These are phyloP conservation scores for Botrytis squamosa DNA, from an alignment of 2,329 filamentous ascomycete species.

Conservation along the genomic window DNA sequence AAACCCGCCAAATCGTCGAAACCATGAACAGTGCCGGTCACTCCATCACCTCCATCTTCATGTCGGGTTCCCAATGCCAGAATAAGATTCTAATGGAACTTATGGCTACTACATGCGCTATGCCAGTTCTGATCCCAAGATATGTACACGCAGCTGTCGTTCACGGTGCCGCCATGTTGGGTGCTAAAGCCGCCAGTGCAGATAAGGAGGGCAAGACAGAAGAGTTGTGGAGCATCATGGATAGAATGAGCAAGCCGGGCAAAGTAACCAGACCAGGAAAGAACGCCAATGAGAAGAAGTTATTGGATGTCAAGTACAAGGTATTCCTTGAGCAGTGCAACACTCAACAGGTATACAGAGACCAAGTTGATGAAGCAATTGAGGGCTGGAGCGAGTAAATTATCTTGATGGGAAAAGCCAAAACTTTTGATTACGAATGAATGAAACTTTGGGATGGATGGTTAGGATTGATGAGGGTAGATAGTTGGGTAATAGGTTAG, in stretches of 20 bases:
- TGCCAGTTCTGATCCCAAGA: slow-evolving; percentile 89
- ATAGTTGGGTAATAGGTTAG: neutral
- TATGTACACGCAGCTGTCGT: slow-evolving; percentile 96
- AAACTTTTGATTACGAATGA: slow-evolving; percentile 5
- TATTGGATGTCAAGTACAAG: slow-evolving; percentile 87
- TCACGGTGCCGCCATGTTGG: slow-evolving; percentile 97
- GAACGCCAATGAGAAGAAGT: slow-evolving; percentile 70
- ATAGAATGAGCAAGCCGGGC: slow-evolving; percentile 92
- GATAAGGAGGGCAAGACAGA: slow-evolving; percentile 76
- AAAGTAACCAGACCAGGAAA: slow-evolving; percentile 74
- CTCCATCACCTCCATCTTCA: slow-evolving; percentile 89
- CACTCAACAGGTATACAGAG: slow-evolving; percentile 79
- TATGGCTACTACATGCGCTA: slow-evolving; percentile 83
- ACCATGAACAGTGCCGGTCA: slow-evolving; percentile 92
- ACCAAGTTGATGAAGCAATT: slow-evolving; percentile 67
- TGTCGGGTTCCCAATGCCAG: slow-evolving; percentile 97
- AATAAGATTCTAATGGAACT: slow-evolving; percentile 90
- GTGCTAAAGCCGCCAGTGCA: slow-evolving; percentile 91
- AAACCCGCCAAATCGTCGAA: slow-evolving; percentile 93
- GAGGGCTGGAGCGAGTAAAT: slow-evolving; percentile 42
- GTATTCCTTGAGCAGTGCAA: slow-evolving; percentile 93
- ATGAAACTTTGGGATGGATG: slow-evolving; percentile 1
- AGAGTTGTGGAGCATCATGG: slow-evolving; percentile 94
- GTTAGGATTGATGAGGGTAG: neutral
- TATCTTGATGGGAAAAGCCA: neutral